Percentiles rank a stretch among this genome's conserved stretches.
These are phyloP conservation scores for Pueraria montana DNA, from an alignment of 306 rosid genomes.

Conservation along the genomic window DNA sequence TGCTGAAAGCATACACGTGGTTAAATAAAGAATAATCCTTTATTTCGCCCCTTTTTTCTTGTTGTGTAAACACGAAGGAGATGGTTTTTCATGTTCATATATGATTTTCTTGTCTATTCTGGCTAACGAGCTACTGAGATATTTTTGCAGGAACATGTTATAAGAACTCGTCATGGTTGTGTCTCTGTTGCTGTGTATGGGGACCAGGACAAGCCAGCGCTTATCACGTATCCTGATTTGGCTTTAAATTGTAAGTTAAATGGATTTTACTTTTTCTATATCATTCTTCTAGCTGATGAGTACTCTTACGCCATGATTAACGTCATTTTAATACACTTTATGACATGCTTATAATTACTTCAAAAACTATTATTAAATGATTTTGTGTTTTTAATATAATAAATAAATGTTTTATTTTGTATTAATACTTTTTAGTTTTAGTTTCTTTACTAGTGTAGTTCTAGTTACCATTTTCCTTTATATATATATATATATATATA, in stretches of 20 bases:
- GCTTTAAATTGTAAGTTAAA: conserved; percentile 83
- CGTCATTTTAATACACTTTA: not conserved
- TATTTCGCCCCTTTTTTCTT: too few species aligned
- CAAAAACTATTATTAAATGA: not conserved
- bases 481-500: not conserved
- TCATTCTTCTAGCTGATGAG: not conserved
- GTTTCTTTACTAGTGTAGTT: not conserved
- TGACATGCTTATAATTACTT: not conserved
- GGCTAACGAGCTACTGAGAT: conserved; percentile 38
- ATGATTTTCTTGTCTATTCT: conserved; percentile 2
- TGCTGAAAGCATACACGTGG: not conserved
- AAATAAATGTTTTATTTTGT: not conserved
- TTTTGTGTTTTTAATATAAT: not conserved
- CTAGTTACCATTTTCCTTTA: not conserved
- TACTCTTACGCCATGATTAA: not conserved
- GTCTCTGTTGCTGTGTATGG: conserved; percentile 85
- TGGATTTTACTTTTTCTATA: not conserved
- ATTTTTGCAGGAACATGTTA: conserved; percentile 75
- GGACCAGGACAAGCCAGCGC: conserved; percentile 93
- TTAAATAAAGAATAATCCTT: not conserved
- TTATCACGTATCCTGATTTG: conserved; percentile 88
- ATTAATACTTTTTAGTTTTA: not conserved
- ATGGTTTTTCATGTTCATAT: not conserved
- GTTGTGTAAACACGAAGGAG: not conserved
- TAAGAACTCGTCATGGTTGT: conserved; percentile 74